These are phyloP conservation scores for Rhytidiadelphus loreus DNA, from an alignment of 225 moss, liverwort and hornwort species.

Conservation along the genomic window DNA sequence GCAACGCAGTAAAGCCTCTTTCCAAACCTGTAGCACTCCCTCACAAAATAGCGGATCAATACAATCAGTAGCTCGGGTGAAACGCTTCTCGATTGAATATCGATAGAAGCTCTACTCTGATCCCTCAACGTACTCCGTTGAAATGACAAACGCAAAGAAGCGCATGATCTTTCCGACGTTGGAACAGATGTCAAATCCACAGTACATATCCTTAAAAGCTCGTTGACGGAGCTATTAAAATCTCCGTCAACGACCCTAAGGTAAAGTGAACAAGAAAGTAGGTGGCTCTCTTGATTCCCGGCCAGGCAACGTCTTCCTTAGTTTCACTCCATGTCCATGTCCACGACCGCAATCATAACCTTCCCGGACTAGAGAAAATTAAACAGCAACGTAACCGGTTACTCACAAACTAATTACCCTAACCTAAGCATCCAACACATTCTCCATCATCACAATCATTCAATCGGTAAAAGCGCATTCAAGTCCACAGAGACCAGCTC, in stretches of 20 bases:
- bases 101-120: neutral
- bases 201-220: neutral
- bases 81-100: neutral
- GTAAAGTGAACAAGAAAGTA: neutral
- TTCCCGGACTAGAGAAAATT: neutral
- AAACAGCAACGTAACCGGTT: neutral
- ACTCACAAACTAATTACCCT: neutral
- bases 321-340: neutral
- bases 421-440: neutral
- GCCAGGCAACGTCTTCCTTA: neutral
- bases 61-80: neutral
- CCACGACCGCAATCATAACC: neutral
- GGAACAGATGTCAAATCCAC: neutral
- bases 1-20: neutral
- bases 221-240: neutral
- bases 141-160: neutral
- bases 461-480: neutral
- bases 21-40: neutral
- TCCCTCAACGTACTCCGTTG: neutral
- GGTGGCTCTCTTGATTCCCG: neutral
- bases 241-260: neutral
- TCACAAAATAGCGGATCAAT: neutral
- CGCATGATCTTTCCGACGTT: neutral
- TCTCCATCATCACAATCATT: neutral
- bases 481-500: neutral